Evolutionary conservation across 208 protist species (phyloP).

Genomic region (Wallacemonas sp.): DNA sequence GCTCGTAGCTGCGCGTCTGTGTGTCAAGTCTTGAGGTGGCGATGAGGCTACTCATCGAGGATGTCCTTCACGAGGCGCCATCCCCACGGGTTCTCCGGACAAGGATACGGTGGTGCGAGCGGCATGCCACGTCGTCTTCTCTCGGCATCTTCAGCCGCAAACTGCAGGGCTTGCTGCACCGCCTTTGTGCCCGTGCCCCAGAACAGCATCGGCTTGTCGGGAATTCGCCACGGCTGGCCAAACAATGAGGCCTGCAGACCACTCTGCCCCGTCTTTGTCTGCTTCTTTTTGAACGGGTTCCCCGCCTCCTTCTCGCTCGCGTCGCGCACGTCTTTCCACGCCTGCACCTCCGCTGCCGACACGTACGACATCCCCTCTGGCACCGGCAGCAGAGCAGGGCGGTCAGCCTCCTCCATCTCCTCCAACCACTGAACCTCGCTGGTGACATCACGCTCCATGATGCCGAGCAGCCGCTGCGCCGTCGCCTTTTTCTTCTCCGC

Average conservation of each 20-base stretch:
- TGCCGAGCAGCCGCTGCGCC: constrained; percentile 47
- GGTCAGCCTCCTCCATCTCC: constrained; percentile 79
- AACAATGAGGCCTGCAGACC: constrained; percentile 61
- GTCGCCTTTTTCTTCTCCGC: constrained; percentile 46
- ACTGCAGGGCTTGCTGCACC: constrained; percentile 84
- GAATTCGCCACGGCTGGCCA: constrained; percentile 69
- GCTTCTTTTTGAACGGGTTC: constrained; percentile 63
- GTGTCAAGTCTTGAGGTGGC: background rate
- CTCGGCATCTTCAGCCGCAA: constrained; percentile 80
- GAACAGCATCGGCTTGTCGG: constrained; percentile 83
- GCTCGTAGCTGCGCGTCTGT: background rate
- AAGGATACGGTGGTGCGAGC: constrained; percentile 78
- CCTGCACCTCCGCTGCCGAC: constrained; percentile 68
- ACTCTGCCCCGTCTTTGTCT: constrained; percentile 1
- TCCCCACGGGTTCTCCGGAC: constrained; percentile 84
- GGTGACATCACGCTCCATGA: constrained; percentile 75
- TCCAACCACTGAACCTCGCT: constrained; percentile 78
- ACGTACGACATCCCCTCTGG: constrained; percentile 87
- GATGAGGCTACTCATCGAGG: constrained; percentile 46
- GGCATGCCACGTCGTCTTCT: constrained; percentile 44
- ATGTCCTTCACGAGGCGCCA: constrained; percentile 80
- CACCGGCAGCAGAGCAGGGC: constrained; percentile 78
- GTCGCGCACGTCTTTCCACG: constrained; percentile 59
- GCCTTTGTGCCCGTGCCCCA: constrained; percentile 78
- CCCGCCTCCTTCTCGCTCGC: constrained; percentile 38